Conservation (phyloP, 495 filamentous ascomycete genomes). For the Daldinia grandis region DNA sequence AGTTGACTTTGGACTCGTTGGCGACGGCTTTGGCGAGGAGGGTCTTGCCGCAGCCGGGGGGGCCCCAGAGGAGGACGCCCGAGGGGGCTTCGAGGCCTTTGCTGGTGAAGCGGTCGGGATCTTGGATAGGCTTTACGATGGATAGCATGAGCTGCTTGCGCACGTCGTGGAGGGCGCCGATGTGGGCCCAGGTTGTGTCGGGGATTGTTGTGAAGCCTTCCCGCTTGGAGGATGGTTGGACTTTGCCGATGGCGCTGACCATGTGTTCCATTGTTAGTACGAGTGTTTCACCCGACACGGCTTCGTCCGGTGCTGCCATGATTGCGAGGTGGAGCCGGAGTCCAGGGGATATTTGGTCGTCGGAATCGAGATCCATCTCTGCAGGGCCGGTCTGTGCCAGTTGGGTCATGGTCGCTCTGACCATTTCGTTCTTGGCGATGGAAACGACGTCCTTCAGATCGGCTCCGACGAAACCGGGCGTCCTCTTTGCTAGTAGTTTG, state of each 20-base stretch:
- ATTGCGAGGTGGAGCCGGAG: conserved; percentile 43
- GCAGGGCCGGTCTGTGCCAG: conserved; percentile 43
- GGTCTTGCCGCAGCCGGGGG: conserved; percentile 96
- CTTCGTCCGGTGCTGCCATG: conserved; percentile 43
- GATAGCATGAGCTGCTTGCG: conserved; percentile 84
- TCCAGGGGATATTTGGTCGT: conserved; percentile 24
- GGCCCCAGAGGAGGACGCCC: conserved; percentile 95
- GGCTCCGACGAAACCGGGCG: conserved; percentile 94
- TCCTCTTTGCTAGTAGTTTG: conserved; percentile 80
- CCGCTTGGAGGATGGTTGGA: conserved; percentile 91
- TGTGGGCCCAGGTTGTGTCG: conserved; percentile 94
- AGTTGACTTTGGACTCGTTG: conserved; percentile 94
- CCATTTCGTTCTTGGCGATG: conserved; percentile 72
- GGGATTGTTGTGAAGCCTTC: conserved; percentile 98
- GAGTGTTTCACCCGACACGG: conserved; percentile 59
- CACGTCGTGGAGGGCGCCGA: conserved; percentile 82
- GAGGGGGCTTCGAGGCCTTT: conserved; percentile 90
- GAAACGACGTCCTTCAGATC: conserved; percentile 86
- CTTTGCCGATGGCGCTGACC: conserved; percentile 74
- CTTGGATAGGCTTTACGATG: conserved; percentile 91
- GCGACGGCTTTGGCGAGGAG: conserved; percentile 95
- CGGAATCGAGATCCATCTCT: conserved; percentile 42
- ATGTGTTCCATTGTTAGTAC: conserved; percentile 48
- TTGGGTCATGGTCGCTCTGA: conserved; percentile 62
- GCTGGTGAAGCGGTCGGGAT: conserved; percentile 78